Conservation (phyloP, 352 stramenopile species). For the Globisporangium megalacanthum region DNA sequence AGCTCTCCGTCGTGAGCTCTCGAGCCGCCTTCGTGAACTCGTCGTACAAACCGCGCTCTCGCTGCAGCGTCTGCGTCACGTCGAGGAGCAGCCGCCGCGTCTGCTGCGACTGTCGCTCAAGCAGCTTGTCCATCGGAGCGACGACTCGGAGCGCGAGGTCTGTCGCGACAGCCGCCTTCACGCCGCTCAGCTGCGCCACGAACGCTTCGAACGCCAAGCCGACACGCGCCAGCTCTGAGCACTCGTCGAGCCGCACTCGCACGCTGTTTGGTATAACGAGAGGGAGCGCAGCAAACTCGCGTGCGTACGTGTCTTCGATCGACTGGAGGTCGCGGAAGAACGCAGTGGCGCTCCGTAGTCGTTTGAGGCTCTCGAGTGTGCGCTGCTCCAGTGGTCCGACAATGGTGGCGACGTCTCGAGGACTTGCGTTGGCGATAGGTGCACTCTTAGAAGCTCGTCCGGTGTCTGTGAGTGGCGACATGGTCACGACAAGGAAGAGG, state of each 20-base stretch:
- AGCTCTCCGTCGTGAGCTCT: not conserved
- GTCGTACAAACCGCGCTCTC: slow-evolving; percentile 29
- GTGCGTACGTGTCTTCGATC: slow-evolving; percentile 31
- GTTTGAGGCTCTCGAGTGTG: slow-evolving; percentile 24
- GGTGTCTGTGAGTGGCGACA: too few species aligned
- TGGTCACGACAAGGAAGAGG: too few species aligned
- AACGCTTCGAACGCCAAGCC: slow-evolving; percentile 22
- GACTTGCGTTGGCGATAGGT: too few species aligned
- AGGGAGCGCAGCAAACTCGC: slow-evolving; percentile 22
- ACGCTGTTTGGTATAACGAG: slow-evolving; percentile 11
- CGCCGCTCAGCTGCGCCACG: slow-evolving; percentile 12
- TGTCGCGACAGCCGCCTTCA: slow-evolving; percentile 18
- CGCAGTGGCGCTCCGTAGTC: slow-evolving; percentile 17
- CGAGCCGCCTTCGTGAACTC: slow-evolving; percentile 5
- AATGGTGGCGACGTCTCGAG: not conserved
- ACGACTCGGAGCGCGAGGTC: slow-evolving; percentile 27
- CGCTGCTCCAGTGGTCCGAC: slow-evolving; percentile 23
- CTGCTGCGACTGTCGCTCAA: slow-evolving; percentile 30
- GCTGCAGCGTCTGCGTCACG: slow-evolving; percentile 35
- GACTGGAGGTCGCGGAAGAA: slow-evolving; percentile 30
- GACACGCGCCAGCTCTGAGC: slow-evolving; percentile 21
- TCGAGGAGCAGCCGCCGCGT: slow-evolving; percentile 34
- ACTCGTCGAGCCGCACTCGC: not conserved
- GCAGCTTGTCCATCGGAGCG: slow-evolving; percentile 26
- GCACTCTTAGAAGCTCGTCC: too few species aligned